Evolutionary conservation across 768 basidiomycete genomes (phyloP).

Genomic region (Terana coerulea): DNA sequence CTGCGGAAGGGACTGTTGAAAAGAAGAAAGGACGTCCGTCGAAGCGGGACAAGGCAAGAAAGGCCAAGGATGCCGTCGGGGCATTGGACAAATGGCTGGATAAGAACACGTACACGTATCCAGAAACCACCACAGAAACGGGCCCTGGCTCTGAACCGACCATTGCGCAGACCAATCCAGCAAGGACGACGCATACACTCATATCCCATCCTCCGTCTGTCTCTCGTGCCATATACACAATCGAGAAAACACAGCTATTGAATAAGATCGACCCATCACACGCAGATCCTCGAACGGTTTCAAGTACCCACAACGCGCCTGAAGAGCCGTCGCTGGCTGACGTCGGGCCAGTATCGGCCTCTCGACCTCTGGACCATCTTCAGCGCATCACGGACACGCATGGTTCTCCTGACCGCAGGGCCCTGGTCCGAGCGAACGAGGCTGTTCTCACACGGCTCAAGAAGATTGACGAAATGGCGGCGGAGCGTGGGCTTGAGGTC

Average conservation of each 20-base stretch:
- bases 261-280: constrained; percentile 27
- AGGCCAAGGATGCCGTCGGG: constrained; percentile 45
- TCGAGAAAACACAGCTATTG: constrained; percentile 40
- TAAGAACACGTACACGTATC: constrained; percentile 27
- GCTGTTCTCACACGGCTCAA: constrained; percentile 50
- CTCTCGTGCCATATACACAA: constrained; percentile 39
- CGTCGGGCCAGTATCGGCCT: too few species aligned
- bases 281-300: background rate
- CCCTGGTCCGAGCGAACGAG: constrained; percentile 43
- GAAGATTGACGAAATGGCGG: constrained; percentile 45
- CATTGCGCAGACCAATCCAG: background rate
- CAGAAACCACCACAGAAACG: constrained; percentile 4
- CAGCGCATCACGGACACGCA: background rate
- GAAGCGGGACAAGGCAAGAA: constrained; percentile 54
- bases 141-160: background rate
- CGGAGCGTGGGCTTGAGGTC: constrained; percentile 36
- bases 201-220: constrained; percentile 28
- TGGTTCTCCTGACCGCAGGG: constrained; percentile 17
- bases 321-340: too few species aligned
- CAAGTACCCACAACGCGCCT: background rate
- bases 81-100: constrained; percentile 49
- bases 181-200: constrained; percentile 30
- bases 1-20: constrained; percentile 15
- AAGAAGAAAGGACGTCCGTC: constrained; percentile 60
- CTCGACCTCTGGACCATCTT: background rate